A percentile compares a stretch with the other conserved stretches of the same genome.
phyloP scores from a whole-genome alignment of 441 rosid genomes.

The Viola pubescens region DNA sequence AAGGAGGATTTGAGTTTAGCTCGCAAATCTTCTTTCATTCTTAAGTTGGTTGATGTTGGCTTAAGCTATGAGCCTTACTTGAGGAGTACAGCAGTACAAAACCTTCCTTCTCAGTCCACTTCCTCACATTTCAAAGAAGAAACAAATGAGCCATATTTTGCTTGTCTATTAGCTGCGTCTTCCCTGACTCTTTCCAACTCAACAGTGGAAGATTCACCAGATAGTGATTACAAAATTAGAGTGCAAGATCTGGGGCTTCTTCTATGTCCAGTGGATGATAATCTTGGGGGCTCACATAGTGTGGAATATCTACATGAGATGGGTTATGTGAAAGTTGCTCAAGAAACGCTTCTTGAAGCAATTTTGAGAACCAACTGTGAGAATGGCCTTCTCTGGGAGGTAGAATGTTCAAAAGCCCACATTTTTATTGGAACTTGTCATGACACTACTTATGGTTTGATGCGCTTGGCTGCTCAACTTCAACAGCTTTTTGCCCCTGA shows the following conservation, averaged over 20 bases:
- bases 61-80: slow-evolving; percentile 82
- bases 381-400: slow-evolving; percentile 64
- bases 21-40: slow-evolving; percentile 49
- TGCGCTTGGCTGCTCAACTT: slow-evolving; percentile 69
- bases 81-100: slow-evolving; percentile 29
- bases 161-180: slow-evolving; percentile 88
- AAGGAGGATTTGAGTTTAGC: slow-evolving; percentile 33
- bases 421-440: slow-evolving; percentile 72
- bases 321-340: slow-evolving; percentile 87
- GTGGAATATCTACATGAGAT: slow-evolving; percentile 50
- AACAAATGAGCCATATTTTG: slow-evolving; percentile 30
- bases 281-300: slow-evolving; percentile 48
- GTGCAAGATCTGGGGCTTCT: slow-evolving; percentile 89
- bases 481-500: slow-evolving; percentile 90
- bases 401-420: slow-evolving; percentile 71
- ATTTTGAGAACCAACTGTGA: slow-evolving; percentile 49
- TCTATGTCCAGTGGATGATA: slow-evolving; percentile 45
- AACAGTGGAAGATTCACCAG: slow-evolving; percentile 31
- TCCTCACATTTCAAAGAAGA: slow-evolving; percentile 26
- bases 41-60: slow-evolving; percentile 80
- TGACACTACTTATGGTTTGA: slow-evolving; percentile 78
- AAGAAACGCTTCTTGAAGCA: slow-evolving; percentile 62
- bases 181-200: slow-evolving; percentile 54
- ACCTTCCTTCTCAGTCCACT: slow-evolving; percentile 31
- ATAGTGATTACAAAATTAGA: slow-evolving; percentile 52